Evolutionary conservation across 2,329 filamentous ascomycete genomes (phyloP).

Genomic region (Ilyonectria mors-panacis): DNA sequence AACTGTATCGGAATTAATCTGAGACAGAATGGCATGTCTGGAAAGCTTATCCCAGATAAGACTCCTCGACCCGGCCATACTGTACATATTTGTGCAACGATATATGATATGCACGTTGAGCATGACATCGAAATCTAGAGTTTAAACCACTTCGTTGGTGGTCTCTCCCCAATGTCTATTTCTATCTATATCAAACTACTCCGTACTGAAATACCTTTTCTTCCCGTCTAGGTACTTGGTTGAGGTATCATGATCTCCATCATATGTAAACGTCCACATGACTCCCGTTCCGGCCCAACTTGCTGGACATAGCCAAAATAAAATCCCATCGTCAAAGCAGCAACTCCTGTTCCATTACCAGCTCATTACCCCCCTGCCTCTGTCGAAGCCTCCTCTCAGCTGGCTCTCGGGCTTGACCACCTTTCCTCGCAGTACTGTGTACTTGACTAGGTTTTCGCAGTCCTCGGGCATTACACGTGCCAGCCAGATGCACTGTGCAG

Average conservation of each 20-base stretch:
- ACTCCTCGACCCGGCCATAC: background rate
- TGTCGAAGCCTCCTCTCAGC: conserved; percentile 91
- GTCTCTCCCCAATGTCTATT: conserved; percentile 17
- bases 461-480: conserved; percentile 88
- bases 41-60: background rate
- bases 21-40: background rate
- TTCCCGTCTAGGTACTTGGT: conserved; percentile 1
- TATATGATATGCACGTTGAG: background rate
- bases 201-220: background rate
- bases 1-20: background rate
- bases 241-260: conserved; percentile 17
- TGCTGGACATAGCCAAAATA: background rate
- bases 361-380: conserved; percentile 83
- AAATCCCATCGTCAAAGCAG: conserved; percentile 5
- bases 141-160: background rate
- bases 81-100: background rate
- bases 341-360: conserved; percentile 72
- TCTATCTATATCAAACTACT: conserved; percentile 2
- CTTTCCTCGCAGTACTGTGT: conserved; percentile 93
- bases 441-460: conserved; percentile 91
- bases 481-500: conserved; percentile 93
- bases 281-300: background rate
- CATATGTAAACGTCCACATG: background rate
- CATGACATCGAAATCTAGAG: background rate
- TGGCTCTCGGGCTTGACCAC: conserved; percentile 91